Base-by-base conservation (phyloP, 345 rosid species). In the Aquilaria malaccensis region DNA sequence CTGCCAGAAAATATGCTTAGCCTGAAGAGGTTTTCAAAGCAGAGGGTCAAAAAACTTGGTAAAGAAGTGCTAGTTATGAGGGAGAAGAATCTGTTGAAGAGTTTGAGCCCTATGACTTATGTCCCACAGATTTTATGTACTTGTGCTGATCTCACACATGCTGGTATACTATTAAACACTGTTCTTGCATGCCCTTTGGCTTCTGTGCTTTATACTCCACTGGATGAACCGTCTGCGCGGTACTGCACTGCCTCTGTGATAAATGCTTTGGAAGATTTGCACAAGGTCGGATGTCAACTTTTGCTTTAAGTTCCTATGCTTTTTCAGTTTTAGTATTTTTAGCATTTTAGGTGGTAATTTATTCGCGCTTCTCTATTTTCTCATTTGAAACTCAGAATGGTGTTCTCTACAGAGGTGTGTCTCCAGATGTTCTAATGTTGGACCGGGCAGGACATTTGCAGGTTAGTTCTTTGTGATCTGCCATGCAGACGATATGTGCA, bases 11-110 rank as follows among this genome's bases (percentile, higher is more conserved):
- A 61, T 63, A 30, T 80, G 72, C 81, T 84, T 48, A 85, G 86
- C 80, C 78, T 89, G 84, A 93, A 87, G 80, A 85, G 98, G 69
- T 93, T 76, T 74, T 85, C 85, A 45, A 93, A 85, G 86, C 77
- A 79, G 71, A 85, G 80, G 84, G 81, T 93, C 56, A 87, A 84
- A 66, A 77, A 56, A 53, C 71, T 89, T 66, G 94, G 95, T 62
- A 93, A 87, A 82, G 98, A 89, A 79, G 85, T 81, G 53, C 94
- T 83, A 67, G 97, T 89, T 60, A 73, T 83, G 62, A 84, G 76
- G 65, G 98, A 93, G 77, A 82, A 84, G 84, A 77, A 81, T 76
- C 71, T 93, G 75, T 80, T 93, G 85, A 85, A 79, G 81, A 79
- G 69, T 55, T 55, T 85, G 69, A 66, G 72, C 49, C 73, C 85